phyloP scores from a whole-genome alignment of 192 early-diverging fungal genomes.

The Rhizophlyctis rosea region DNA sequence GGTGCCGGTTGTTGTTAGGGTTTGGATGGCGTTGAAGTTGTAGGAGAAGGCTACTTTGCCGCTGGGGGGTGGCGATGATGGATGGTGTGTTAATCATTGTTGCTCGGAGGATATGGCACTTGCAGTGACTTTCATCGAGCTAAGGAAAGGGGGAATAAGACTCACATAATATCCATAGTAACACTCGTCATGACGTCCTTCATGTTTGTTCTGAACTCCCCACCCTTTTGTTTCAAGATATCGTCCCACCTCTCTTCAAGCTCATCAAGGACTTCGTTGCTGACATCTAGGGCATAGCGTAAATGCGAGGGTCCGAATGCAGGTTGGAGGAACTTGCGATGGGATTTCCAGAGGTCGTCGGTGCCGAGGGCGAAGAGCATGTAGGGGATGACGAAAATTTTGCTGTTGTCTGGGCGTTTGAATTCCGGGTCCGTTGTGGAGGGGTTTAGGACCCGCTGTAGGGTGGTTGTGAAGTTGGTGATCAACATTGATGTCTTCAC shows the following conservation, averaged over 20 bases:
- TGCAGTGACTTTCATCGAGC: not conserved
- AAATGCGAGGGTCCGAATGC: conserved; percentile 50
- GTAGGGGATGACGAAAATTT: conserved; percentile 21
- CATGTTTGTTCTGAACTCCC: conserved; percentile 14
- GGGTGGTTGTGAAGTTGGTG: too few relatives aligned
- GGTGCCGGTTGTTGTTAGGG: too few relatives aligned
- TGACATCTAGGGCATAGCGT: conserved; percentile 20
- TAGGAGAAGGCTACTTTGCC: conserved; percentile 29
- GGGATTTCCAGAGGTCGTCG: conserved; percentile 44
- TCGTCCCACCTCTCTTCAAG: conserved; percentile 8
- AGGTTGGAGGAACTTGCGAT: conserved; percentile 49
- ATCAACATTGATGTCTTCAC: too few relatives aligned
- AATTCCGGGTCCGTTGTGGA: too few relatives aligned
- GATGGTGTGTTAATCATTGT: too few relatives aligned
- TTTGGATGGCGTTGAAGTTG: conserved; percentile 4
- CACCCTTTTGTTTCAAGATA: not conserved
- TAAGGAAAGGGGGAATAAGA: not conserved
- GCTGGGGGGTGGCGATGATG: too few relatives aligned
- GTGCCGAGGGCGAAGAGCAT: conserved; percentile 36
- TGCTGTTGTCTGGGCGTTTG: too few relatives aligned
- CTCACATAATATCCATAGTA: conserved; percentile 33
- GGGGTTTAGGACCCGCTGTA: too few relatives aligned
- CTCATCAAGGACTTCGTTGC: not conserved
- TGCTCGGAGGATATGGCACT: not conserved
- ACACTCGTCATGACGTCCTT: conserved; percentile 16